Evolutionary conservation across 495 filamentous ascomycete genomes (phyloP).

Genomic region (Penicillium roqueforti): DNA sequence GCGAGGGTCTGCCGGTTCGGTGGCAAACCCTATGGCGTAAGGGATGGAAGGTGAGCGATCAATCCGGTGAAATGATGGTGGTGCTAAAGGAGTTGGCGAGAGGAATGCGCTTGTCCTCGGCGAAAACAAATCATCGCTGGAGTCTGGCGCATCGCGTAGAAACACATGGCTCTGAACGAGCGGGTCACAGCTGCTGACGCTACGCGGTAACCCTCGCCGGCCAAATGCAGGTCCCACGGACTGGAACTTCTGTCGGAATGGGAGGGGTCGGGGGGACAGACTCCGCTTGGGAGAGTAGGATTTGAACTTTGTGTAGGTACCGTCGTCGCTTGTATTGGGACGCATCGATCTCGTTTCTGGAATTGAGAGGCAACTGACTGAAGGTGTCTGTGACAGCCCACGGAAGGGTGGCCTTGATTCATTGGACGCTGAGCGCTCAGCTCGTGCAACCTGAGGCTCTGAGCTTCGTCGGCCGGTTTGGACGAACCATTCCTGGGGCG

Average conservation of each 20-base stretch:
- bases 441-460: constrained; percentile 31
- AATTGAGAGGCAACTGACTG: constrained; percentile 27
- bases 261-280: constrained; percentile 40
- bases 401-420: constrained; percentile 20
- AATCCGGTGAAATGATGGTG: constrained; percentile 27
- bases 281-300: constrained; percentile 36
- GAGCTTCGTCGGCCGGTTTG: constrained; percentile 29
- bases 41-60: constrained; percentile 22
- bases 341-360: constrained; percentile 27
- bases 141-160: constrained; percentile 34
- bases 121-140: constrained; percentile 42
- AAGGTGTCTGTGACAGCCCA: constrained; percentile 26
- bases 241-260: constrained; percentile 41
- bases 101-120: constrained; percentile 48
- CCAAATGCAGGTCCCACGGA: constrained; percentile 23
- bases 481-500: constrained; percentile 36
- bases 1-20: constrained; percentile 42
- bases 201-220: constrained; percentile 19
- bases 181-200: constrained; percentile 28
- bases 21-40: constrained; percentile 27
- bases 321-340: constrained; percentile 29
- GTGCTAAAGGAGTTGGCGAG: constrained; percentile 32
- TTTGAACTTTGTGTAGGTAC: constrained; percentile 19
- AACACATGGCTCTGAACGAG: constrained; percentile 36
- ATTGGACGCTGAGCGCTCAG: constrained; percentile 13